A percentile compares a stretch with the other conserved stretches of the same genome.
Evolutionary conservation across 345 rosid species (phyloP).

Genomic region (Stellera chamaejasme): DNA sequence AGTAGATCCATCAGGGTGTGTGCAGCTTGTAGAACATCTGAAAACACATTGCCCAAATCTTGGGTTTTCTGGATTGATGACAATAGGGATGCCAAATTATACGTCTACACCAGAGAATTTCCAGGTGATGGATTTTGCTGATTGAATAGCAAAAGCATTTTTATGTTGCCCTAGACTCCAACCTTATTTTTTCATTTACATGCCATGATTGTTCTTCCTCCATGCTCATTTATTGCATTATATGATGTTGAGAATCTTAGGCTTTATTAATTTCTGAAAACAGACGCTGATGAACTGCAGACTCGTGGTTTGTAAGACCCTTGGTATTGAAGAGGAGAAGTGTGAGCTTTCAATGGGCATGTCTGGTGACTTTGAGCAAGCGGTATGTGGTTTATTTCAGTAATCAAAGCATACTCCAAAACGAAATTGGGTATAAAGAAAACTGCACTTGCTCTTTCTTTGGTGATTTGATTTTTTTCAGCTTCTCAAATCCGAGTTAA

Average conservation of each 20-base stretch:
- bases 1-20: slow-evolving; percentile 61
- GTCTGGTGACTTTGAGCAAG: slow-evolving; percentile 91
- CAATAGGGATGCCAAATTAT: slow-evolving; percentile 88
- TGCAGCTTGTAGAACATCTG: slow-evolving; percentile 63
- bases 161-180: background rate
- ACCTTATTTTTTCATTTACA: background rate
- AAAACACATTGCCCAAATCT: slow-evolving; percentile 60
- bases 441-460: no score
- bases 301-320: slow-evolving; percentile 74
- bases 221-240: background rate
- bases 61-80: slow-evolving; percentile 81
- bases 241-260: background rate
- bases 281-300: slow-evolving; percentile 69
- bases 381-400: slow-evolving; percentile 28
- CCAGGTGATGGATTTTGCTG: slow-evolving; percentile 37
- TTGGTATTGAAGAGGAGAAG: slow-evolving; percentile 55
- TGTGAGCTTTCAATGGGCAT: slow-evolving; percentile 96
- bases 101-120: slow-evolving; percentile 88
- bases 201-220: background rate
- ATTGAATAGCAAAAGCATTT: background rate
- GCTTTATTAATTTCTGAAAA: slow-evolving; percentile 6
- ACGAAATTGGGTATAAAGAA: no score
- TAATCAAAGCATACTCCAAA: background rate
- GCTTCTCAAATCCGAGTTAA: no score
- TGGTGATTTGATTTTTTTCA: no score